Evolutionary conservation across 2,329 filamentous ascomycete genomes (phyloP), one percentile per base, ranked within the genome.

Genomic region (Fusarium nygamai): DNA sequence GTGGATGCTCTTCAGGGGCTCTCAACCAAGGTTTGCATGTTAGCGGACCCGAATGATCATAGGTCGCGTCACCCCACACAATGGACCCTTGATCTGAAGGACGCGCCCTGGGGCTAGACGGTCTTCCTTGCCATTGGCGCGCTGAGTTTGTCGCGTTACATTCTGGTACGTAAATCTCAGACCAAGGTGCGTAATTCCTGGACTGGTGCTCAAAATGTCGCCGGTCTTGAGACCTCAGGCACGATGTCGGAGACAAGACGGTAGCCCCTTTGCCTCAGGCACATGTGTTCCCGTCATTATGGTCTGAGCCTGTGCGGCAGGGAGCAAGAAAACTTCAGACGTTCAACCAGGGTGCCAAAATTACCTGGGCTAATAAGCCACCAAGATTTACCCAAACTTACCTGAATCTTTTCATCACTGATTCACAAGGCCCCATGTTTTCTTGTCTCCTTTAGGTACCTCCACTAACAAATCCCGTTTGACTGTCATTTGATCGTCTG

Each of bases 201-300:
- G 74, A 70, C 61, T 43, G 48, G 0, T 5, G 2, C 13, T 44
- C n/a, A n/a, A 57, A 61, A 50, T n/a, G 22, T 38, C 19, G 14
- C 41, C 34, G 31, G 33, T 19, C n/a, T 66, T 24, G 68, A 63
- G 57, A 72, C 73, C 73, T 77, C 71, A 77, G 75, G 76, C 73
- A 78, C 29, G 53, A 72, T 50, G 24, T 51, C 24, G 34, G 46
- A 33, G 58, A 36, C 48, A 71, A 67, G 73, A 71, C 24, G 34
- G 39, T 46, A 63, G 61, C 43, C 38, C 29, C 8, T 38, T 46
- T 78, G 81, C 81, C 81, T 82, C 60, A 82, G 81, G 81, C 81
- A 79, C 6, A 33, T 34, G 29, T 54, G 11, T 46, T n/a, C 31
- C 68, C 57, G 47, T 73, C 74, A 73, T 71, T 64, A 53, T 76